Percentiles rank a stretch among this genome's conserved stretches.
Evolutionary conservation across 2,329 filamentous ascomycete genomes (phyloP).

Genomic region (Cercospora berteroae): DNA sequence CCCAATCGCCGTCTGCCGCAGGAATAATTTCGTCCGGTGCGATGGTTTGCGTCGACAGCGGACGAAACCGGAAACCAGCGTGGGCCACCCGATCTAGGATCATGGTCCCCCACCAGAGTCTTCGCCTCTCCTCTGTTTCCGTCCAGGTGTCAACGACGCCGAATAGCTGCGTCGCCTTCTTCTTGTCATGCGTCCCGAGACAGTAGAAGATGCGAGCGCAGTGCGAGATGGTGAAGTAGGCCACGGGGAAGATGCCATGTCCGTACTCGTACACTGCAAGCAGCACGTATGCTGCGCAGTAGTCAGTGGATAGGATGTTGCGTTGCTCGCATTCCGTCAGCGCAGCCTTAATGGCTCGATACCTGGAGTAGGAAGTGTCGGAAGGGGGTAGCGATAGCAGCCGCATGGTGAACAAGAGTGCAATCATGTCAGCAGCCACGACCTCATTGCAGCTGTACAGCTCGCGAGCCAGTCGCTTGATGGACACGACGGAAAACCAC

Average conservation of each 20-base stretch:
- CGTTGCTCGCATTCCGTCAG: conserved; percentile 20
- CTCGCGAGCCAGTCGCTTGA: neutral
- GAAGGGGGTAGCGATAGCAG: conserved; percentile 13
- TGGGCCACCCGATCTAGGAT: conserved; percentile 23
- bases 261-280: conserved; percentile 23
- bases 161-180: conserved; percentile 21
- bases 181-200: conserved; percentile 24
- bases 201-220: conserved; percentile 16
- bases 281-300: conserved; percentile 21
- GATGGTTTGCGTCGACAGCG: conserved; percentile 15
- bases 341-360: conserved; percentile 17
- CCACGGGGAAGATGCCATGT: conserved; percentile 22
- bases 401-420: conserved; percentile 17
- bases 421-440: conserved; percentile 7
- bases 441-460: conserved; percentile 1
- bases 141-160: conserved; percentile 18
- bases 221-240: conserved; percentile 20
- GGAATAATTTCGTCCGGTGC: conserved; percentile 23
- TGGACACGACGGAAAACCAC: conserved; percentile 17
- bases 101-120: conserved; percentile 27
- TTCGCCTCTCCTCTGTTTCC: conserved; percentile 23
- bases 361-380: neutral
- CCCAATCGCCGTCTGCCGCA: conserved; percentile 16
- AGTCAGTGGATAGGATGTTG: conserved; percentile 18
- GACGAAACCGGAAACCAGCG: conserved; percentile 23